Base-by-base conservation (phyloP, 169 alveolate species). In the Cryptosporidium sp. region DNA sequence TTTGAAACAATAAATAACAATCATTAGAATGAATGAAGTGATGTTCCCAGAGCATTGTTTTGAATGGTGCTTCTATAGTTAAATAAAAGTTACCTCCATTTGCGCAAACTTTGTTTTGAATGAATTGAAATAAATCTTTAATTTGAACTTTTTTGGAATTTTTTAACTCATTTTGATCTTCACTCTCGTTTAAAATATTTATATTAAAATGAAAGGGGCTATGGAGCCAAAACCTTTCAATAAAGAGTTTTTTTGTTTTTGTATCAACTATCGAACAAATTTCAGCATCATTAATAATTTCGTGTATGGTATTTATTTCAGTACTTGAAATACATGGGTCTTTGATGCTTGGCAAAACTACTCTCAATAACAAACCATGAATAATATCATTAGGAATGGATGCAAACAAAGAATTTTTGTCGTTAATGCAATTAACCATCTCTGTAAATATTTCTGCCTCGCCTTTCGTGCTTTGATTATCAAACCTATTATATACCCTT, bases 351-450 rank as follows among this genome's bases (percentile, higher is more conserved):
- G 89, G 89, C 5, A 80, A 39, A 35, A 80, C 68, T 9, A 80
- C 41, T 80, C 89, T 80, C n/a, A 59, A 80, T 37, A 80, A 7
- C 14, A 80, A 67, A 26, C 80, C 89, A 43, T 80, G 89, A 18
- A 61, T 41, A 61, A 80, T 80, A 41, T 80, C 89, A 33, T 35
- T 41, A 4, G 89, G 89, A 16, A 80, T 80, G 14, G 62, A 80
- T 26, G 80, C 75, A 37, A 80, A 31, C 39, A 80, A 48, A 21
- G 89, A 80, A 43, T 23, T 71, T 26, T 16, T 50, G 5, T 43
- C 39, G 21, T 21, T 70, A 0, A 31, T 33, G 29, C 9, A 45
- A 70, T 29, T 29, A 70, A 51, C 26, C 3, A n/a, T 26, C 33
- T 41, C 73, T 18, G 31, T 52, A 29, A 9, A 14, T 14, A 18